Evolutionary conservation across 2,329 filamentous ascomycete species (phyloP), one percentile per base, ranked within the genome.

Genomic region (Trichothecium roseum): DNA sequence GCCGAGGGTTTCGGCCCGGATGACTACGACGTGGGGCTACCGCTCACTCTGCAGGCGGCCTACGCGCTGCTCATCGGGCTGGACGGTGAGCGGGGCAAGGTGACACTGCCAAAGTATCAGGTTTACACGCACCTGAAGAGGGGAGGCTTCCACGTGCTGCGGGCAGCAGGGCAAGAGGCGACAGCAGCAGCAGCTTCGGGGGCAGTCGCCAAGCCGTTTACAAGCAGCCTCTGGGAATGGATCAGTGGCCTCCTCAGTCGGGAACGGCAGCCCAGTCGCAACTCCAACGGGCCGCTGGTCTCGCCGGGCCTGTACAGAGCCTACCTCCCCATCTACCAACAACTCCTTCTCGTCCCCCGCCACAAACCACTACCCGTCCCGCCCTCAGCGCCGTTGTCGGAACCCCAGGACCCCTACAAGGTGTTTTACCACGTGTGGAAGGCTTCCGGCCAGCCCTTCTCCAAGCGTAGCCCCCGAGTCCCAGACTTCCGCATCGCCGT

Each of bases 401-500:
- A 52, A 6, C 46, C 54, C 4, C 44, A 59, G 18, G 61, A 66
- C 10, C 78, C 81, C 0, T 94, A 84, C 63, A 73, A 74, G 41
- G 64, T 94, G 26, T 75, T 81, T 43, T 94, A 78, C 58, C 70
- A 93, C 56, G 68, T 94, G 40, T 95, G 84, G 78, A 93, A 89
- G 54, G 57, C 60, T 8, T 59, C 42, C 61, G 66, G 55, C 54
- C 24, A 37, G 4, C 64, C 70, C 1, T 91, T 89, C 62, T 78
- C 79, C 45, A 95, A 95, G 58, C 75, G 78, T n/a, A 74, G 71
- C 5, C 87, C 84, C 1, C 81, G 81, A 0, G 53, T 72, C 0
- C 87, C 89, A 0, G 84, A 95, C 53, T 95, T 94, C 56, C 78
- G 81, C 39, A 72, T 96, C 40, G 82, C 82, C 13, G 83, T 96